A percentile compares a stretch with the other conserved stretches of the same genome.
These are phyloP conservation scores for Glycine soja DNA, from an alignment of 306 rosid genomes.

Conservation along the genomic window DNA sequence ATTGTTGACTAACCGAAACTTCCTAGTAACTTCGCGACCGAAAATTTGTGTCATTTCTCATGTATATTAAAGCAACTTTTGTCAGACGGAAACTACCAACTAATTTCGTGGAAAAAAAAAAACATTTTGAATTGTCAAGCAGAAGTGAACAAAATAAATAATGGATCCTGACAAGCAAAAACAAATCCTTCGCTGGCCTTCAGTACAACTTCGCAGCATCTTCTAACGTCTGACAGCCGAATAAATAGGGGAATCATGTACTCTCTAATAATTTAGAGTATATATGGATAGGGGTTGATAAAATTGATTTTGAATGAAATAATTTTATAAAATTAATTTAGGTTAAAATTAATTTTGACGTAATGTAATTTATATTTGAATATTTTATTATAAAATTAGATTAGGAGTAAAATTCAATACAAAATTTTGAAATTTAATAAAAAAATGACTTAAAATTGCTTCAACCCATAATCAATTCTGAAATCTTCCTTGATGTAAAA, in stretches of 20 bases:
- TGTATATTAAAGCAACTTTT: background rate
- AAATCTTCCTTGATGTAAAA: no score
- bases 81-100: conserved; percentile 12
- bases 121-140: background rate
- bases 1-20: conserved; percentile 41
- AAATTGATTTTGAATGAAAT: no score
- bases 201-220: conserved; percentile 54
- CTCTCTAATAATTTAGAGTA: background rate
- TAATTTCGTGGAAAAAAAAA: conserved; percentile 29
- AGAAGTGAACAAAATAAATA: background rate
- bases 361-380: no score
- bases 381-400: no score
- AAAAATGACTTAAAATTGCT: no score
- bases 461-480: no score
- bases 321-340: no score
- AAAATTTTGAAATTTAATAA: no score
- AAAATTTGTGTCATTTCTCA: conserved; percentile 26
- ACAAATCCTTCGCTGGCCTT: conserved; percentile 4
- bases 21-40: conserved; percentile 38
- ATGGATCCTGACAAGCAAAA: conserved; percentile 6
- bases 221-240: conserved; percentile 36
- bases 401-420: no score
- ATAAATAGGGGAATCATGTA: background rate
- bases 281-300: no score
- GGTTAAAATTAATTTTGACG: no score